phyloP scores from a whole-genome alignment of 352 stramenopile genomes.

The Globisporangium middletonii region DNA sequence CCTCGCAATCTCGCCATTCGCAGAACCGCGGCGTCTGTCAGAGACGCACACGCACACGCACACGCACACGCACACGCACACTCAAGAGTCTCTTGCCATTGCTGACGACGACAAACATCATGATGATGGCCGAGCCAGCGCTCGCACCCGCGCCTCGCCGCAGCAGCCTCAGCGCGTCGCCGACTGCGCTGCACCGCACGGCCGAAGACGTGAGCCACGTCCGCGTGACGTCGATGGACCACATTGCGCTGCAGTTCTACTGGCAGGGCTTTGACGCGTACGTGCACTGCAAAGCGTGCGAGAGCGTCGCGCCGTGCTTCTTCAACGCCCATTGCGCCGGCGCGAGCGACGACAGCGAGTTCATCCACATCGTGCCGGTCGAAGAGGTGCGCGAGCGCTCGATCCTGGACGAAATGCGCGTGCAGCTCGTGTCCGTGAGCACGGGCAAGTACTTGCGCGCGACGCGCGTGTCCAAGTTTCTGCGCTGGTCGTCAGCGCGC shows the following conservation, averaged over 20 bases:
- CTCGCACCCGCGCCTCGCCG: background rate
- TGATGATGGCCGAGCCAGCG: background rate
- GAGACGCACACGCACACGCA: no score
- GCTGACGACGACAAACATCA: no score
- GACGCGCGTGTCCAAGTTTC: slow-evolving; percentile 55
- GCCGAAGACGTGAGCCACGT: slow-evolving; percentile 13
- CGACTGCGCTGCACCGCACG: background rate
- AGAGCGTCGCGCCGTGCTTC: slow-evolving; percentile 50
- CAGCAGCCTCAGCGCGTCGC: slow-evolving; percentile 7
- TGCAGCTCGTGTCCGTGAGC: slow-evolving; percentile 46
- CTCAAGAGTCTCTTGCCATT: no score
- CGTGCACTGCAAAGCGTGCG: slow-evolving; percentile 34
- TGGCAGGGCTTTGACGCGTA: slow-evolving; percentile 67
- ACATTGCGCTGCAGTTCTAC: slow-evolving; percentile 55
- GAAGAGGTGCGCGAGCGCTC: slow-evolving; percentile 42
- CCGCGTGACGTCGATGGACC: slow-evolving; percentile 37
- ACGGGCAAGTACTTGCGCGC: slow-evolving; percentile 53
- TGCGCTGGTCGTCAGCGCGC: slow-evolving; percentile 50
- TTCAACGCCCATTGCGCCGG: slow-evolving; percentile 45
- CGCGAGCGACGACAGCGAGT: slow-evolving; percentile 30
- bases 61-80: no score
- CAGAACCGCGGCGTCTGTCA: no score
- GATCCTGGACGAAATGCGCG: slow-evolving; percentile 55
- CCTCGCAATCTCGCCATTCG: no score
- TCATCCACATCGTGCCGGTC: slow-evolving; percentile 52